phyloP scores from a whole-genome alignment of 148 eudicot genomes.

The Camellia lanceoleosa region DNA sequence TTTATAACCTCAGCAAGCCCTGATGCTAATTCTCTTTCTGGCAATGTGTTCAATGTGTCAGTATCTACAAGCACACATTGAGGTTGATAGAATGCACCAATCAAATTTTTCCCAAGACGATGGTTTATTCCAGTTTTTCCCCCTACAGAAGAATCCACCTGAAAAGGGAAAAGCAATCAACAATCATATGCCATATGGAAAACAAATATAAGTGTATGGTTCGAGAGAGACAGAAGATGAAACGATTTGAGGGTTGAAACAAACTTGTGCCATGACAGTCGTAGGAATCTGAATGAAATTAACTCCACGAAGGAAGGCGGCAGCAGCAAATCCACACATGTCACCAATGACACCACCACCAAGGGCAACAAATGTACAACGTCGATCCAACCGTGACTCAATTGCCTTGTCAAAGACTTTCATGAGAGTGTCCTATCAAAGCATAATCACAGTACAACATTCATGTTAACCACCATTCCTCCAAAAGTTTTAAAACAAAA shows the following conservation, averaged over 20 bases:
- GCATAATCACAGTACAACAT: neutral
- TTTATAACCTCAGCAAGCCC: slow-evolving; percentile 95
- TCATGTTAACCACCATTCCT: slow-evolving; percentile 6
- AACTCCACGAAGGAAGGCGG: slow-evolving; percentile 87
- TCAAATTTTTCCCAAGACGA: slow-evolving; percentile 78
- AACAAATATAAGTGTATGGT: neutral
- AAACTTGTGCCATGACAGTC: slow-evolving; percentile 95
- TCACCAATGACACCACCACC: slow-evolving; percentile 98
- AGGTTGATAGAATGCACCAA: slow-evolving; percentile 96
- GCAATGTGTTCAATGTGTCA: slow-evolving; percentile 79
- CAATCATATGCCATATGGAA: neutral
- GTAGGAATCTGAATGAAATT: slow-evolving; percentile 97
- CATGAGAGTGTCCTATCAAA: slow-evolving; percentile 73
- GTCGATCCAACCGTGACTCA: slow-evolving; percentile 83
- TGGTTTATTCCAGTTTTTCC: slow-evolving; percentile 99
- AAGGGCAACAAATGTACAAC: slow-evolving; percentile 88
- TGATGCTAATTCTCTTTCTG: slow-evolving; percentile 90
- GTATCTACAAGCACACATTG: slow-evolving; percentile 93
- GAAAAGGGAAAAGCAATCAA: slow-evolving; percentile 12
- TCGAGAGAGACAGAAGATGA: neutral
- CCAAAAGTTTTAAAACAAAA: slow-evolving; percentile 7
- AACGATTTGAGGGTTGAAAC: neutral
- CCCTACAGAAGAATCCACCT: slow-evolving; percentile 98
- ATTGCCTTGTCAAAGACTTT: slow-evolving; percentile 95
- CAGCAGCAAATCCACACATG: slow-evolving; percentile 98